A percentile compares a stretch with the other conserved stretches of the same genome.
phyloP scores from a whole-genome alignment of 345 rosid genomes.

The Salix exigua region DNA sequence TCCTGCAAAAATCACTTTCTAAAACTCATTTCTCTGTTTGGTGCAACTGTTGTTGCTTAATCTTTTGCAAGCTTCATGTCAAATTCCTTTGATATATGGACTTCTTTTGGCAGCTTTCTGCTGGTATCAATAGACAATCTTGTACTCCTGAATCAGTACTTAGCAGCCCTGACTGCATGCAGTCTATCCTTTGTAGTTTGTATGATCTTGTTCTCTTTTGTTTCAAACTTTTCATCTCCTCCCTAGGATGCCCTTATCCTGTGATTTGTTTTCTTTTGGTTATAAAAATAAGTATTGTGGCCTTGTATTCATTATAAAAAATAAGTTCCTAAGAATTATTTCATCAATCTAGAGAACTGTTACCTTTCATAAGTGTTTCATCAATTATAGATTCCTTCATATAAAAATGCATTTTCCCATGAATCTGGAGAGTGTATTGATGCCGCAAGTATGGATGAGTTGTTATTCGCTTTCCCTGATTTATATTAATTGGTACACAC shows the following conservation, averaged over 20 bases:
- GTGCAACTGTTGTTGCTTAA: background rate
- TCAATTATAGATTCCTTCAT: background rate
- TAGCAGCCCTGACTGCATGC: background rate
- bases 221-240: background rate
- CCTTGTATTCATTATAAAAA: background rate
- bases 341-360: background rate
- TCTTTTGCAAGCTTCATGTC: background rate
- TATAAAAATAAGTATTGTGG: background rate
- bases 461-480: background rate
- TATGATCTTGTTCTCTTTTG: background rate
- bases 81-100: background rate
- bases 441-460: background rate
- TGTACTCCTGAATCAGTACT: background rate
- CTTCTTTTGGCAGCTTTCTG: background rate
- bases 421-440: background rate
- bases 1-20: background rate
- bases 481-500: background rate
- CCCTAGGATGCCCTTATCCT: constrained; percentile 8
- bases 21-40: background rate
- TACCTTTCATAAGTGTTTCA: background rate
- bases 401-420: background rate
- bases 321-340: background rate
- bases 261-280: background rate
- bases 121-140: background rate
- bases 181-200: background rate